Conservation (phyloP, 352 stramenopile species). For the Phytophthora niederhauseri region DNA sequence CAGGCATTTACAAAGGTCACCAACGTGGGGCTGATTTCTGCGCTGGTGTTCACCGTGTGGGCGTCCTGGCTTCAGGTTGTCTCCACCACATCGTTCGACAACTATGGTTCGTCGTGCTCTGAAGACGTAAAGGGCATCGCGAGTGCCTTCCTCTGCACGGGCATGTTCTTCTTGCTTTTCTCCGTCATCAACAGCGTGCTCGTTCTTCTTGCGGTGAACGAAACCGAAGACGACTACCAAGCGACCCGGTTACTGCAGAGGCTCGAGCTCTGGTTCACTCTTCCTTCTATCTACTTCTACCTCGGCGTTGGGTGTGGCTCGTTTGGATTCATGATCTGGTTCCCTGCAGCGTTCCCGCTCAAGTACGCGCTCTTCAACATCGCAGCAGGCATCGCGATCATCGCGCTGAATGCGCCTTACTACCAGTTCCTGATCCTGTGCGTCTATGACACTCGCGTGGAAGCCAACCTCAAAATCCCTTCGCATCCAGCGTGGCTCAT, state of each 20-base stretch:
- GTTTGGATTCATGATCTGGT: slow-evolving; percentile 40
- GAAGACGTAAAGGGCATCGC: slow-evolving; percentile 19
- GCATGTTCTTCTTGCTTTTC: slow-evolving; percentile 36
- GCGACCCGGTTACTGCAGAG: slow-evolving; percentile 20
- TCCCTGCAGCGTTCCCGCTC: slow-evolving; percentile 33
- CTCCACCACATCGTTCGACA: slow-evolving; percentile 25
- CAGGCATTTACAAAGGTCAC: slow-evolving; percentile 41
- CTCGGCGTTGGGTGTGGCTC: slow-evolving; percentile 25
- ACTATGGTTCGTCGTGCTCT: slow-evolving; percentile 23
- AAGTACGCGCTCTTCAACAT: slow-evolving; percentile 19
- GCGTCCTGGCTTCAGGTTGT: slow-evolving; percentile 29
- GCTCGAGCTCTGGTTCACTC: slow-evolving; percentile 31
- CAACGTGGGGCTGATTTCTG: slow-evolving; percentile 37
- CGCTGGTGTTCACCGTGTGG: slow-evolving; percentile 34
- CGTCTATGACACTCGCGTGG: slow-evolving; percentile 31
- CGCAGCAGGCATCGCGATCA: slow-evolving; percentile 18
- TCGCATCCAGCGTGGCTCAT: slow-evolving; percentile 20
- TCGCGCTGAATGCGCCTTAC: slow-evolving; percentile 31
- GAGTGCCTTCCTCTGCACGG: slow-evolving; percentile 22
- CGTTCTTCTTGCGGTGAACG: slow-evolving; percentile 11
- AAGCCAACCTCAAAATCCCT: slow-evolving; percentile 27
- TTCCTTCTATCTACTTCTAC: slow-evolving; percentile 41
- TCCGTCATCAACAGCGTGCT: slow-evolving; percentile 36
- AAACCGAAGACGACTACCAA: slow-evolving; percentile 29
- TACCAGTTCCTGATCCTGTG: slow-evolving; percentile 44